Evolutionary conservation across 1,139 yeast species (phyloP), one percentile per base, ranked within the genome.

Genomic region (Suhomyces anneliseae): DNA sequence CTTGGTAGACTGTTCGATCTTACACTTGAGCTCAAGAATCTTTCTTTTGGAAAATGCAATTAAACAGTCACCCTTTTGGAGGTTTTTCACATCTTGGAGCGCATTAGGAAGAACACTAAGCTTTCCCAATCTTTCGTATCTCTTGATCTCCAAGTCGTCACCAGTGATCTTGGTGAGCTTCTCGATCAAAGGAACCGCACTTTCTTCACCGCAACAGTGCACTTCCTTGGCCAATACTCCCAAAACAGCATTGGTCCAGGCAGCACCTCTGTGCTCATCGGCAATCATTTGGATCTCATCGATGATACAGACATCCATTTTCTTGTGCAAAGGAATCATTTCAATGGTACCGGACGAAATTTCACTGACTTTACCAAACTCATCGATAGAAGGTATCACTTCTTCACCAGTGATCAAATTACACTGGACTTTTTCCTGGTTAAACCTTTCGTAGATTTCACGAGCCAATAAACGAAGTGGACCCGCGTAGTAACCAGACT

Each of bases 231-330:
- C 96, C 50, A 81, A 81, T 0, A 85, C 95, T 3, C 98, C 99
- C 43, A 93, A 69, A 3, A 93, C 73, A 0, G 97, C 98, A 57
- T 83, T 83, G 0, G 97, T 88, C 99, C 99, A 93, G 0, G 97
- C 96, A 69, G 89, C 85, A 0, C 99, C 99, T 53, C 99, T 70
- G 29, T 72, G 71, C 7, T 72, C 71, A 62, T 92, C 97, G 6
- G 82, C 83, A 57, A 93, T 82, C 98, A 95, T 90, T 62, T 93
- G 99, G 52, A 95, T 93, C 63, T 93, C 99, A 69, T 93, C 99
- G 38, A 93, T 79, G 26, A 93, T 93, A 45, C 95, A 93, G 19
- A 90, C 85, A 54, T 95, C 99, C 76, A 87, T 81, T 37, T 78
- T 77, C 40, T 76, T 78, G 44, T 72, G 73, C 40, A 83, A 58